Conservation (phyloP, 73 alveolate genomes). For the Tetrahymena malaccensis region DNA sequence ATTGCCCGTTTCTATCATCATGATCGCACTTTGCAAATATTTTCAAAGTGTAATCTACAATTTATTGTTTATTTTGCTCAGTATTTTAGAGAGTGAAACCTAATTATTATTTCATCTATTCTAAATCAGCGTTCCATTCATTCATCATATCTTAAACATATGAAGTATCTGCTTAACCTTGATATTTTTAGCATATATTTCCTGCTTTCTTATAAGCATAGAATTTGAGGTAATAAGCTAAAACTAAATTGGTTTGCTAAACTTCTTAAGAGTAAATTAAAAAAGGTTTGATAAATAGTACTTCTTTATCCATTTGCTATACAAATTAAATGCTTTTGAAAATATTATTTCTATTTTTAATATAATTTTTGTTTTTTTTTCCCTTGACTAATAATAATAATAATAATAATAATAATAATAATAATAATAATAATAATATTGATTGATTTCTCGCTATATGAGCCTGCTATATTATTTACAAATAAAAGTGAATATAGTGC, state of each 20-base stretch:
- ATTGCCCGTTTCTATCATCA: not conserved
- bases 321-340: not conserved
- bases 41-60: not conserved
- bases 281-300: not conserved
- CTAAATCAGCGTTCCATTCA: not conserved
- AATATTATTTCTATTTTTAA: not conserved
- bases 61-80: not conserved
- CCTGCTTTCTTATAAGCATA: not conserved
- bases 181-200: not conserved
- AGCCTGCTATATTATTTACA: no score
- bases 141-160: not conserved
- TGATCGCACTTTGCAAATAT: not conserved
- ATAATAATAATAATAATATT: not conserved
- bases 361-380: not conserved
- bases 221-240: not conserved
- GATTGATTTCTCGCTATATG: no score
- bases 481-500: not conserved
- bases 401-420: no score
- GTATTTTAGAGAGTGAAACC: not conserved
- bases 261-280: not conserved
- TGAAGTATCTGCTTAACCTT: not conserved
- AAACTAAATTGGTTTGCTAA: not conserved
- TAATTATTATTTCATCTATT: not conserved
- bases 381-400: not conserved
- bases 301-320: not conserved